Percentiles rank a stretch among this genome's conserved stretches.
These are phyloP conservation scores for Podospora appendiculata DNA, from an alignment of 495 filamentous ascomycete genomes.

Conservation along the genomic window DNA sequence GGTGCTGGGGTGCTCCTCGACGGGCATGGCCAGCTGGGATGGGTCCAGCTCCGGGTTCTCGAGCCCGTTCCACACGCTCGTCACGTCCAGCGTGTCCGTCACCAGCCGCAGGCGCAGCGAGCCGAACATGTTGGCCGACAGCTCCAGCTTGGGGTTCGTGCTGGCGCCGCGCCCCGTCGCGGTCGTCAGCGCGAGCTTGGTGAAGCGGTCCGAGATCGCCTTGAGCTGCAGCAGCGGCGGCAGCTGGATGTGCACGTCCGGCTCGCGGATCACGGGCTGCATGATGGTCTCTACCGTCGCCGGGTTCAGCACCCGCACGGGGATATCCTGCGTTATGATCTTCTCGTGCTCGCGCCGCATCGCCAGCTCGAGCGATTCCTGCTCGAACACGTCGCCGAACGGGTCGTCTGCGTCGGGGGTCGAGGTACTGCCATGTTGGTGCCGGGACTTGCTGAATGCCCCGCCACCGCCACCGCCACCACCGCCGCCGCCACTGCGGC, in stretches of 20 bases:
- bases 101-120: constrained; percentile 63
- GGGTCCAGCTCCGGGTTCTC: constrained; percentile 80
- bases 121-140: constrained; percentile 90
- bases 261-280: constrained; percentile 83
- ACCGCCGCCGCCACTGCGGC: constrained; percentile 16
- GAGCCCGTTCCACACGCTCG: constrained; percentile 72
- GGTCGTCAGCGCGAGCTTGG: constrained; percentile 54
- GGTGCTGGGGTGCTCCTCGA: constrained; percentile 69
- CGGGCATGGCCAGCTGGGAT: constrained; percentile 51
- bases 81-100: constrained; percentile 75
- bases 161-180: constrained; percentile 14
- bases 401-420: constrained; percentile 29
- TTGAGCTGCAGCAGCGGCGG: constrained; percentile 80
- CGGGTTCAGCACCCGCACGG: constrained; percentile 79
- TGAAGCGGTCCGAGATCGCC: constrained; percentile 88
- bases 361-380: constrained; percentile 42
- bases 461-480: constrained; percentile 8
- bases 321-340: constrained; percentile 89
- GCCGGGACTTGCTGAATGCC: constrained; percentile 5
- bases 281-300: constrained; percentile 75
- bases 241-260: constrained; percentile 88
- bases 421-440: constrained; percentile 4
- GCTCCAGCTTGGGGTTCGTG: constrained; percentile 57
- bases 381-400: constrained; percentile 34
- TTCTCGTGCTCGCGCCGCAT: constrained; percentile 63